Percentiles rank a stretch among this genome's conserved stretches.
Conservation (phyloP, 2,329 filamentous ascomycete genomes). For the Rutstroemia sp. region DNA sequence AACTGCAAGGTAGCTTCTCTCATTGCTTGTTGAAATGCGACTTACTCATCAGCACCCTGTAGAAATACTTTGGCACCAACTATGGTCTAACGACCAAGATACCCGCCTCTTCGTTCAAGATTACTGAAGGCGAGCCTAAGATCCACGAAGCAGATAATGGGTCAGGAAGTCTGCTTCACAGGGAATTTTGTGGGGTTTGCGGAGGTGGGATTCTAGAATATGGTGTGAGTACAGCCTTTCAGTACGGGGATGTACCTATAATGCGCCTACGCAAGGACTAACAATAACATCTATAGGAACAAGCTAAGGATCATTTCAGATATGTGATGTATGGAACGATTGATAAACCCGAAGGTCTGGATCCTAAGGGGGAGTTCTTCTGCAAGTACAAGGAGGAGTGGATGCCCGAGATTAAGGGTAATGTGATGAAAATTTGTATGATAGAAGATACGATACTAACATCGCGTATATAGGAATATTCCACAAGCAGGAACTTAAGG, state of each 20-base stretch:
- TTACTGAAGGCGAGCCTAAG: conserved; percentile 34
- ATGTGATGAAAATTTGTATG: not conserved
- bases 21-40: conserved; percentile 3
- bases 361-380: conserved; percentile 49
- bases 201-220: conserved; percentile 46
- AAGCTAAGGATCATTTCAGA: conserved; percentile 37
- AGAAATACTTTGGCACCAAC: conserved; percentile 44
- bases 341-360: conserved; percentile 40
- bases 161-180: conserved; percentile 37
- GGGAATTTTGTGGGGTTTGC: conserved; percentile 46
- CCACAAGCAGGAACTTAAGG: conserved; percentile 38
- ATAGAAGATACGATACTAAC: not conserved
- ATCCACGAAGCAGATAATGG: conserved; percentile 44
- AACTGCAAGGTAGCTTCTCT: conserved; percentile 39
- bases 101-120: conserved; percentile 35
- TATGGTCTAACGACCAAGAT: conserved; percentile 47
- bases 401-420: conserved; percentile 43
- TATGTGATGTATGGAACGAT: conserved; percentile 41
- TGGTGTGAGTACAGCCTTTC: conserved; percentile 32
- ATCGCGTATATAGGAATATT: conserved; percentile 32
- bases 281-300: conserved; percentile 25
- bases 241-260: conserved; percentile 20
- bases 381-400: conserved; percentile 39
- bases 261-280: conserved; percentile 15
- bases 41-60: not conserved